Evolutionary conservation across 2,329 filamentous ascomycete species (phyloP).

Genomic region (Sporothrix phasma): DNA sequence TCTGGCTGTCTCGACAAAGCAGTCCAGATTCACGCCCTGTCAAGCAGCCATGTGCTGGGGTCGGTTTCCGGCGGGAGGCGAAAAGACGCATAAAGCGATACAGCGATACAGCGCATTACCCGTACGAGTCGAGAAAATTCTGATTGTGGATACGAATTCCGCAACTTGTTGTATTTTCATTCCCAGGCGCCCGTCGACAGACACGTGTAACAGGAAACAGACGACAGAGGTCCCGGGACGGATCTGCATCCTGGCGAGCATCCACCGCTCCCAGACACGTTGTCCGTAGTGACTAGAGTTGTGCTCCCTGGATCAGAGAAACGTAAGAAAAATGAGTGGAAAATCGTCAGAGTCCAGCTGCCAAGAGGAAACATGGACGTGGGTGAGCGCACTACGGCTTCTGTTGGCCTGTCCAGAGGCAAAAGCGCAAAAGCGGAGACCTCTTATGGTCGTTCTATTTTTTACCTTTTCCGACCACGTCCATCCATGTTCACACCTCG

Average conservation of each 20-base stretch:
- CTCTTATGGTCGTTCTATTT: neutral
- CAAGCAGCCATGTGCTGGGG: neutral
- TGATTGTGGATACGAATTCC: neutral
- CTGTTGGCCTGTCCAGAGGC: too few relatives aligned
- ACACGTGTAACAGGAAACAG: neutral
- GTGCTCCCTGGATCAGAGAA: too few relatives aligned
- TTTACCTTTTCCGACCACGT: neutral
- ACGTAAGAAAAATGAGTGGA: neutral
- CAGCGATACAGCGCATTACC: neutral
- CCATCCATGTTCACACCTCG: neutral
- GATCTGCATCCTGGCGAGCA: too few relatives aligned
- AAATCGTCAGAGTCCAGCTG: neutral
- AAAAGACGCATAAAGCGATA: constrained; percentile 3
- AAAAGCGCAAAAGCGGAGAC: constrained; percentile 1
- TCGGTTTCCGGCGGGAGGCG: neutral
- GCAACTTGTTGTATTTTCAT: neutral
- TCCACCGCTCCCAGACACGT: too few relatives aligned
- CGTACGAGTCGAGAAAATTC: neutral
- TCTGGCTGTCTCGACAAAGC: neutral
- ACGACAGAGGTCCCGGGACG: neutral
- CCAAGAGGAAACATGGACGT: neutral
- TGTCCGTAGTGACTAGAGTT: neutral
- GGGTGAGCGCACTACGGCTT: neutral
- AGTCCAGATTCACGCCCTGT: neutral
- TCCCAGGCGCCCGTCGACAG: neutral